Percentiles rank a stretch among this genome's conserved stretches.
Conservation (phyloP, 2,329 filamentous ascomycete species). For the Triangularia verruculosa region DNA sequence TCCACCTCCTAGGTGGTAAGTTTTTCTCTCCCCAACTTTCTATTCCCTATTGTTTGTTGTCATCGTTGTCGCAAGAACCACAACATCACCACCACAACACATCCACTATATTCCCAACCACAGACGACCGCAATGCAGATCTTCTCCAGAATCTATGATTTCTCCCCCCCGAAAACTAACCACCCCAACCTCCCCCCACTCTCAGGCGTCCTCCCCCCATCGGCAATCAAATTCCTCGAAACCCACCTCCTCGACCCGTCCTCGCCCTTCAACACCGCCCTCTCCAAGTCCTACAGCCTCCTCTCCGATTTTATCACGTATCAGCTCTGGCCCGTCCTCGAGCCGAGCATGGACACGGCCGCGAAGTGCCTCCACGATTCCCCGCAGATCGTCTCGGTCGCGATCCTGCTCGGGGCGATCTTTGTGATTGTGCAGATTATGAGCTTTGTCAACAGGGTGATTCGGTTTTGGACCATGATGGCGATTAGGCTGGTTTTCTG, state of each 20-base stretch:
- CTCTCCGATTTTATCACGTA: constrained; percentile 27
- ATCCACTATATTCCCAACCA: neutral
- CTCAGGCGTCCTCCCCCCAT: constrained; percentile 16
- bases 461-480: constrained; percentile 75
- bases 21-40: neutral
- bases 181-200: neutral
- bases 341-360: constrained; percentile 43
- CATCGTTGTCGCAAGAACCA: neutral
- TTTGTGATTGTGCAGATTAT: constrained; percentile 63
- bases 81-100: neutral
- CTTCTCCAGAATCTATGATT: neutral
- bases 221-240: constrained; percentile 1
- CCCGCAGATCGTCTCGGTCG: constrained; percentile 36
- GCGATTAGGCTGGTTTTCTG: constrained; percentile 62
- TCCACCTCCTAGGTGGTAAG: neutral
- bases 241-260: constrained; percentile 46
- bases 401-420: constrained; percentile 45
- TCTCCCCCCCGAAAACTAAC: constrained; percentile 1
- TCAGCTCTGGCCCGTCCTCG: constrained; percentile 40
- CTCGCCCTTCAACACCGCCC: constrained; percentile 42
- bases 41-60: neutral
- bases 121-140: neutral
- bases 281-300: constrained; percentile 23
- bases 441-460: constrained; percentile 65
- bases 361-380: constrained; percentile 37